A percentile compares a stretch with the other conserved stretches of the same genome.
Evolutionary conservation across 192 early-diverging fungal species (phyloP).

Genomic region (Coemansia biformis): DNA sequence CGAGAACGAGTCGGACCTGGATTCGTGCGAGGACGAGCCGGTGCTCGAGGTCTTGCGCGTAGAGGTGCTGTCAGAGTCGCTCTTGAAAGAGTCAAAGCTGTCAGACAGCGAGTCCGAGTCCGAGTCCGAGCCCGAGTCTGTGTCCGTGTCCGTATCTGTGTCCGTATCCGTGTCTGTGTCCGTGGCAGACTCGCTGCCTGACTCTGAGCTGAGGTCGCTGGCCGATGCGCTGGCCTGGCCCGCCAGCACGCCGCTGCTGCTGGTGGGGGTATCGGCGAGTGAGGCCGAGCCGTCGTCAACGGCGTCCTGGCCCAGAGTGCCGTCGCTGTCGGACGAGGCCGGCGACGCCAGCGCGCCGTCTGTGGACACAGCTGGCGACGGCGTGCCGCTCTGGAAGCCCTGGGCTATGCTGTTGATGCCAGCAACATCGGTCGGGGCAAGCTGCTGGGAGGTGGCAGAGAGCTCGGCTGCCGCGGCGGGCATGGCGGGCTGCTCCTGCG

Average conservation of each 20-base stretch:
- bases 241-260: no score
- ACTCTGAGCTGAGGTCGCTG: not conserved
- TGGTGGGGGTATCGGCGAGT: no score
- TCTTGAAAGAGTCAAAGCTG: not conserved
- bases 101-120: slow-evolving; percentile 4
- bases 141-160: no score
- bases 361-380: not conserved
- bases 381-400: not conserved
- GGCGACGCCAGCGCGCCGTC: not conserved
- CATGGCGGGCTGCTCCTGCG: slow-evolving; percentile 12
- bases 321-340: not conserved
- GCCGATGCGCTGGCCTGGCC: no score
- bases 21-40: no score
- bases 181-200: not conserved
- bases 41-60: no score
- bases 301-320: not conserved
- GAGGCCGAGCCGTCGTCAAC: not conserved
- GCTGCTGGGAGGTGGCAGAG: not conserved
- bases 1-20: slow-evolving; percentile 8
- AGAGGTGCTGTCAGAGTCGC: no score
- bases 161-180: no score
- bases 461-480: slow-evolving; percentile 1
- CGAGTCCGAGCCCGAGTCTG: not conserved
- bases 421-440: not conserved
- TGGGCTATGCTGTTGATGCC: slow-evolving; percentile 5